phyloP scores from a whole-genome alignment of 2,329 filamentous ascomycete genomes.

The Monilinia aucupariae region DNA sequence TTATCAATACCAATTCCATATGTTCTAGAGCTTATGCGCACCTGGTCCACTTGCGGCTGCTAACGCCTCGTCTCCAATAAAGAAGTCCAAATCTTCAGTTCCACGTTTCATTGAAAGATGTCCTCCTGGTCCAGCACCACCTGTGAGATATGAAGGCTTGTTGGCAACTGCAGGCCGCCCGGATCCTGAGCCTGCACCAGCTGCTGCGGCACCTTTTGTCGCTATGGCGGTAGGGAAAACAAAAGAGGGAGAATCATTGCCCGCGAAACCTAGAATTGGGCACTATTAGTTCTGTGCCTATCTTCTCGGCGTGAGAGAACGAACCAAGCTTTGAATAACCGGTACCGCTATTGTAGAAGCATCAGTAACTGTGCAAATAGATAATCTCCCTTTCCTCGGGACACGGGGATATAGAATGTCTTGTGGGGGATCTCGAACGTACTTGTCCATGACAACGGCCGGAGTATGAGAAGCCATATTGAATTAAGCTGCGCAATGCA shows the following conservation, averaged over 20 bases:
- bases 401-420: constrained; percentile 15
- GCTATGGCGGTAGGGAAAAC: constrained; percentile 99
- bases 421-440: constrained; percentile 44
- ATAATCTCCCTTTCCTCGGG: not conserved
- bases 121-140: constrained; percentile 75
- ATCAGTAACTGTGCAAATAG: constrained; percentile 25
- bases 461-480: constrained; percentile 96
- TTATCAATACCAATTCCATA: constrained; percentile 23
- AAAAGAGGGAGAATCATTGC: constrained; percentile 98
- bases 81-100: constrained; percentile 96
- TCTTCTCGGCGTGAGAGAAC: constrained; percentile 30
- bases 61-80: constrained; percentile 95
- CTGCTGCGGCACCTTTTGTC: constrained; percentile 73
- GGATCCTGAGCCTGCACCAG: constrained; percentile 70
- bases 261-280: constrained; percentile 72
- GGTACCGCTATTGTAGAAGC: constrained; percentile 68
- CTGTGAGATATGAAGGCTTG: constrained; percentile 92
- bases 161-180: constrained; percentile 86
- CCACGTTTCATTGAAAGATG: constrained; percentile 88
- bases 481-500: constrained; percentile 31
- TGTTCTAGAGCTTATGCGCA: constrained; percentile 35
- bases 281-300: constrained; percentile 10
- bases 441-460: constrained; percentile 99
- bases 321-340: constrained; percentile 98
- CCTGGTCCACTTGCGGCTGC: constrained; percentile 76